phyloP scores from a whole-genome alignment of 495 filamentous ascomycete genomes.

The Choiromyces venosus region DNA sequence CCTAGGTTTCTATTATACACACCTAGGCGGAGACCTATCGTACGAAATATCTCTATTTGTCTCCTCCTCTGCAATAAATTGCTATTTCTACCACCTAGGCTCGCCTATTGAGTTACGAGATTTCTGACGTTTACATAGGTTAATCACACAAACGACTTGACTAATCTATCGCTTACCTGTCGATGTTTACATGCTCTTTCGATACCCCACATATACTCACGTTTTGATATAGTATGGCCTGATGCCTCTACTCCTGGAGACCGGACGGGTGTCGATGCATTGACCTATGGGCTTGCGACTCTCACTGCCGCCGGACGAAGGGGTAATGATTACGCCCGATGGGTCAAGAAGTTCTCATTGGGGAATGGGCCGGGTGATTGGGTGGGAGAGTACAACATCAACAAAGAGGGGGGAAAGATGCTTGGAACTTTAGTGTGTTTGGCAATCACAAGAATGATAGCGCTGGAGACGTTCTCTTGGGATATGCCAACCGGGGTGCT shows the following conservation, averaged over 20 bases:
- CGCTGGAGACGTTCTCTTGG: slow-evolving; percentile 88
- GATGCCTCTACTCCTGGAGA: slow-evolving; percentile 62
- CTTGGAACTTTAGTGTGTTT: slow-evolving; percentile 84
- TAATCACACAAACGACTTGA: slow-evolving; percentile 81
- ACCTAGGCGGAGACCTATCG: neutral
- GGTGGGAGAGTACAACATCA: slow-evolving; percentile 82
- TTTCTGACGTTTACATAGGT: slow-evolving; percentile 52
- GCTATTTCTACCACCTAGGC: slow-evolving; percentile 8
- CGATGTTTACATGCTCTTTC: slow-evolving; percentile 76
- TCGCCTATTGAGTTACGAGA: slow-evolving; percentile 4
- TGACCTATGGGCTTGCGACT: slow-evolving; percentile 85
- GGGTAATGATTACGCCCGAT: slow-evolving; percentile 79
- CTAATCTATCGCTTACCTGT: slow-evolving; percentile 74
- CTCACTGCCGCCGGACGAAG: slow-evolving; percentile 49
- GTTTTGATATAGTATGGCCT: slow-evolving; percentile 91
- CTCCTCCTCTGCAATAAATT: neutral
- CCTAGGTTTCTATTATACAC: slow-evolving; percentile 18
- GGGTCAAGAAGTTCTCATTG: slow-evolving; percentile 81
- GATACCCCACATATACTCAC: slow-evolving; percentile 81
- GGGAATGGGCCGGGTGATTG: slow-evolving; percentile 78
- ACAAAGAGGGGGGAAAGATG: slow-evolving; percentile 89
- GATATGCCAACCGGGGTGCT: slow-evolving; percentile 93
- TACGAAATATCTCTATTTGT: neutral
- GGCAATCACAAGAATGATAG: slow-evolving; percentile 77
- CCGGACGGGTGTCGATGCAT: slow-evolving; percentile 74